Evolutionary conservation across 225 moss, liverwort and hornwort genomes (phyloP).

Genomic region (Marchantia paleacea): DNA sequence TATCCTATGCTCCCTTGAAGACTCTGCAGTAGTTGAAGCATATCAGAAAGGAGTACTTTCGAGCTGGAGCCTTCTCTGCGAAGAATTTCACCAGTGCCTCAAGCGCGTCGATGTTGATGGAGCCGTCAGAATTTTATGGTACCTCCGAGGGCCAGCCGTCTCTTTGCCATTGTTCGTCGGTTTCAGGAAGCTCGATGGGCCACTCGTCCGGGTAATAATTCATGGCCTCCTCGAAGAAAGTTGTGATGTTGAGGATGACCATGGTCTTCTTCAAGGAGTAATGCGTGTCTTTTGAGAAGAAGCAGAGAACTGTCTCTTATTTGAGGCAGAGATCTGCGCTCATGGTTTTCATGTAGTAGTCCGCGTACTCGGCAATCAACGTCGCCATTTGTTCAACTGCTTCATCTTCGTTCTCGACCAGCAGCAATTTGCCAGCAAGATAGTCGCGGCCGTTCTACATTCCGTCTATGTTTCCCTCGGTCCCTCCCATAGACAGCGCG

Average conservation of each 20-base stretch:
- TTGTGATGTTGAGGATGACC: constrained; percentile 20
- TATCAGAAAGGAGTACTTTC: not conserved
- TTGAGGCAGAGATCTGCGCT: not conserved
- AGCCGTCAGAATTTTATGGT: constrained; percentile 12
- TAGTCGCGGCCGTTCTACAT: constrained; percentile 24
- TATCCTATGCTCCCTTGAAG: not conserved
- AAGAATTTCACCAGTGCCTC: constrained; percentile 8
- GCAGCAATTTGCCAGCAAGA: constrained; percentile 14
- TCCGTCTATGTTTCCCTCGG: constrained; percentile 17
- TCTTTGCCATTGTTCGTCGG: not conserved
- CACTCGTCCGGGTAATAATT: not conserved
- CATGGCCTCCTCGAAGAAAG: constrained; percentile 8
- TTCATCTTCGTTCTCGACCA: not conserved
- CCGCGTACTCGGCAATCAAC: not conserved
- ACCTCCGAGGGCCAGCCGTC: constrained; percentile 12
- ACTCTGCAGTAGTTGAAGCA: not conserved
- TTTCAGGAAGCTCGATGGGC: not conserved
- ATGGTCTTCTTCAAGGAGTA: constrained; percentile 17
- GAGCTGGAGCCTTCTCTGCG: not conserved
- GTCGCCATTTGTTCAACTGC: not conserved
- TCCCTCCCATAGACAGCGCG: constrained; percentile 18
- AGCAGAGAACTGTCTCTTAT: not conserved
- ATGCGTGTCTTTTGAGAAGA: constrained; percentile 7
- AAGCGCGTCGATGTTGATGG: constrained; percentile 3
- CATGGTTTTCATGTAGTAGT: not conserved